phyloP scores from a whole-genome alignment of 176 grass and related monocot genomes.

The Eleusine coracana region DNA sequence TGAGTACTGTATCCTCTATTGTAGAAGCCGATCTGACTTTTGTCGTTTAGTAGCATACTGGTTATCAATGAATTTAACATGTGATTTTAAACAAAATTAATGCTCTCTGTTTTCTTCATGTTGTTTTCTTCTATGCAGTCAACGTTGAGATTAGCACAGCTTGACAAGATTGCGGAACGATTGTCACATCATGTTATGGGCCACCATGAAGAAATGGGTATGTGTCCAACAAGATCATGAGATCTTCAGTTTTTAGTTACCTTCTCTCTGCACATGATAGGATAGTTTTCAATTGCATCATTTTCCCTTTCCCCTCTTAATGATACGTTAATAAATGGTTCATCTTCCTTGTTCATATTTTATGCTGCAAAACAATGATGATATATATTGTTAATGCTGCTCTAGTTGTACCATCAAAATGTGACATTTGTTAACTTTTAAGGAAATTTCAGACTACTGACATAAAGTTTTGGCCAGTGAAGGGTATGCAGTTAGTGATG shows the following conservation, averaged over 20 bases:
- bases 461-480: slow-evolving; percentile 80
- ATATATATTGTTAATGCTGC: slow-evolving; percentile 7
- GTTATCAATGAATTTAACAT: not conserved
- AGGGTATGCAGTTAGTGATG: slow-evolving; percentile 98
- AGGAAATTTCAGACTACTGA: slow-evolving; percentile 44
- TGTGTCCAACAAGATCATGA: slow-evolving; percentile 42
- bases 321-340: not conserved
- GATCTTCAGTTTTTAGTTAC: slow-evolving; percentile 18
- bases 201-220: slow-evolving; percentile 98
- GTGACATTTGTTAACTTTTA: slow-evolving; percentile 23
- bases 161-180: slow-evolving; percentile 92
- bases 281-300: slow-evolving; percentile 19
- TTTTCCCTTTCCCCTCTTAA: not conserved
- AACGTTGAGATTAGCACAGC: slow-evolving; percentile 85
- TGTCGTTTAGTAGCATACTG: slow-evolving; percentile 31
- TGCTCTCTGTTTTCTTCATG: not conserved
- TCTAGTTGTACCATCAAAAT: slow-evolving; percentile 6
- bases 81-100: slow-evolving; percentile 19
- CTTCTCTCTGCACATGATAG: not conserved
- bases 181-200: slow-evolving; percentile 95
- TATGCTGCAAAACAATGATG: slow-evolving; percentile 31
- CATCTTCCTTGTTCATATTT: slow-evolving; percentile 26
- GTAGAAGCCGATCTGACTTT: not conserved
- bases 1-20: not conserved
- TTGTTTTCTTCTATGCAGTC: slow-evolving; percentile 61